Evolutionary conservation across 2,329 filamentous ascomycete species (phyloP), one percentile per base, ranked within the genome.

Genomic region (Botrytis elliptica): DNA sequence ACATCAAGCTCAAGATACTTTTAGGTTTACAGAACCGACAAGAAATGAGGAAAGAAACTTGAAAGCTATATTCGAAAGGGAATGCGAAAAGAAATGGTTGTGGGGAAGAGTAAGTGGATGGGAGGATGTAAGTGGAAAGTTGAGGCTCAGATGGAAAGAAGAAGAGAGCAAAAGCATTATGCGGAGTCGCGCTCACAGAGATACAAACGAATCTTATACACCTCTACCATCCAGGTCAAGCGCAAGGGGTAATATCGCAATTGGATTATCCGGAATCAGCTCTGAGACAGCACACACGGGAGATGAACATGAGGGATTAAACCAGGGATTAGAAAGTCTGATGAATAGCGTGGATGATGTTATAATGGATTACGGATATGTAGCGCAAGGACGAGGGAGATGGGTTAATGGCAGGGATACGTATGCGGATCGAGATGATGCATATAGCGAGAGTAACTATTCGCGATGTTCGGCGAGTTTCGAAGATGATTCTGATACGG

Each of bases 361-460:
- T 3, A 42, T 72, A 3, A 38, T 62, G 44, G 70, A 65, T 42
- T 72, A 66, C 10, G 46, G 33, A n/a, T 10, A 67, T 40, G 25
- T 20, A 12, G 10, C n/a, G 6, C 29, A 36, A 20, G 20, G 44
- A 20, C 10, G 44, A 46, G 63, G 25, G 1, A 29, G 40, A 9
- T 64, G 62, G 16, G 38, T 20, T 29, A 18, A 14, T 29, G 40
- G n/a, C 14, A 9, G 5, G 44, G 33, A 64, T 33, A 9, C 25
- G 18, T 25, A 33, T 33, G 33, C 5, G 18, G 60, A 33, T 9
- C 29, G 3, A 29, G 42, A 12, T 16, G n/a, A 36, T 12, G 52
- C 25, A 16, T 72, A 66, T 59, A 46, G 46, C 29, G 70, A 72
- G 62, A 72, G 70, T 72, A 62, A 59, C 8, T 72, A 66, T 57